phyloP scores from a whole-genome alignment of 257 asterid species.

The Salvia rosmarinus region DNA sequence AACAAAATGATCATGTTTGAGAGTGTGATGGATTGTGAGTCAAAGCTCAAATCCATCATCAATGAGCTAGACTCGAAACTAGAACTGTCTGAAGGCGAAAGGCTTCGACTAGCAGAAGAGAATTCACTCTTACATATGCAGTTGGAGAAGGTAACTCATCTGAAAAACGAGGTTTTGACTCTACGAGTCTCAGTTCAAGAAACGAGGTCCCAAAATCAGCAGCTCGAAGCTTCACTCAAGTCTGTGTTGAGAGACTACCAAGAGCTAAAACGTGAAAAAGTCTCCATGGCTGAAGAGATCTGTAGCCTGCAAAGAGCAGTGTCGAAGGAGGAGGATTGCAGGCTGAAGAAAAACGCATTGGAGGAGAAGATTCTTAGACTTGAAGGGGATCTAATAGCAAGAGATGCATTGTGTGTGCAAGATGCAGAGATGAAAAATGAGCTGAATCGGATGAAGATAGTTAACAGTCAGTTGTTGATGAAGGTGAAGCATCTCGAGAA shows the following conservation, averaged over 20 bases:
- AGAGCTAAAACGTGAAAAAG: slow-evolving; percentile 35
- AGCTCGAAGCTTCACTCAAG: slow-evolving; percentile 39
- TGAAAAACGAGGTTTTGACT: slow-evolving; percentile 44
- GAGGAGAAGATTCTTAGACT: slow-evolving; percentile 54
- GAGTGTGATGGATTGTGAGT: slow-evolving; percentile 32
- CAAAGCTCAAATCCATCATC: slow-evolving; percentile 36
- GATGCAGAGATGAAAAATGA: slow-evolving; percentile 49
- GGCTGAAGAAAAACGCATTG: slow-evolving; percentile 36
- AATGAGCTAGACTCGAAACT: slow-evolving; percentile 41
- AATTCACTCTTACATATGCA: slow-evolving; percentile 34
- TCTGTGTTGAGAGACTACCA: slow-evolving; percentile 43
- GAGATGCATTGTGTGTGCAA: slow-evolving; percentile 38
- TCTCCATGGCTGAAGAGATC: slow-evolving; percentile 34
- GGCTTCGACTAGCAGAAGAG: slow-evolving; percentile 45
- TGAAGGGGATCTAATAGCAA: slow-evolving; percentile 53
- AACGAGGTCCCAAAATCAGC: slow-evolving; percentile 34
- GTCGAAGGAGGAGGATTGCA: slow-evolving; percentile 40
- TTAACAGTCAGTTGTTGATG: slow-evolving; percentile 35
- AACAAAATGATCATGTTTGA: slow-evolving; percentile 26
- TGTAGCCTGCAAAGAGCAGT: slow-evolving; percentile 34
- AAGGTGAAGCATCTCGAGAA: slow-evolving; percentile 28
- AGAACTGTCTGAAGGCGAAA: slow-evolving; percentile 37
- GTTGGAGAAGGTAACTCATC: slow-evolving; percentile 32
- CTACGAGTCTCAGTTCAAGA: slow-evolving; percentile 39
- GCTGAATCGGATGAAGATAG: slow-evolving; percentile 38